Conservation (phyloP, 176 grass and related monocot genomes). For the Phyllostachys edulis region DNA sequence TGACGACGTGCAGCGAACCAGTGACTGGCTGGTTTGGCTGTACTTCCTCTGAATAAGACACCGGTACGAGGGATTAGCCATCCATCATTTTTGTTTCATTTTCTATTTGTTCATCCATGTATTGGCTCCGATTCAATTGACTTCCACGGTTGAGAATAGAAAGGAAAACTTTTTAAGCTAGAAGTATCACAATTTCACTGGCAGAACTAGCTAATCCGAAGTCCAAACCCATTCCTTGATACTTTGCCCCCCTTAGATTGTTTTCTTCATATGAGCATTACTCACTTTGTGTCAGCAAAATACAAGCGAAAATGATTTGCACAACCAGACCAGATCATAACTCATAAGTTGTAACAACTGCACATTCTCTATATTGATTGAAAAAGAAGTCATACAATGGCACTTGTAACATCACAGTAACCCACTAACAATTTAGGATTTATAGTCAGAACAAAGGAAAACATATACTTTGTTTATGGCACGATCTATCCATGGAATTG, state of each 20-base stretch:
- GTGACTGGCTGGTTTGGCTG: not conserved
- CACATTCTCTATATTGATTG: constrained; percentile 36
- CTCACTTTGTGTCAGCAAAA: no score
- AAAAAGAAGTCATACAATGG: constrained; percentile 16
- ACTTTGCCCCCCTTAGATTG: no score
- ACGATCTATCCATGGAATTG: constrained; percentile 23
- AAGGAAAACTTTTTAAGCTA: no score
- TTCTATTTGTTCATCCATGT: not conserved
- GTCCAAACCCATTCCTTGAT: no score
- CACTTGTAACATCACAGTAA: constrained; percentile 27
- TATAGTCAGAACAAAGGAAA: constrained; percentile 25
- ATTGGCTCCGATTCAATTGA: not conserved
- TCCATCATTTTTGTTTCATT: constrained; percentile 6
- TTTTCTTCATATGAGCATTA: no score
- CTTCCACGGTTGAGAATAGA: not conserved
- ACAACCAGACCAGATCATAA: not conserved
- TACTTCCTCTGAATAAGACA: constrained; percentile 13
- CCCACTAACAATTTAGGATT: constrained; percentile 31
- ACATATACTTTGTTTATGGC: constrained; percentile 20
- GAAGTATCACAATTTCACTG: no score
- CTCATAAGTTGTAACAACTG: constrained; percentile 20
- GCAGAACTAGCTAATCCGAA: no score
- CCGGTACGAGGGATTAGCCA: not conserved
- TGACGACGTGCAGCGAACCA: not conserved
- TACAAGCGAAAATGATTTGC: no score